phyloP scores from a whole-genome alignment of 78 protist species.

The Trichosphaerium sp. region DNA sequence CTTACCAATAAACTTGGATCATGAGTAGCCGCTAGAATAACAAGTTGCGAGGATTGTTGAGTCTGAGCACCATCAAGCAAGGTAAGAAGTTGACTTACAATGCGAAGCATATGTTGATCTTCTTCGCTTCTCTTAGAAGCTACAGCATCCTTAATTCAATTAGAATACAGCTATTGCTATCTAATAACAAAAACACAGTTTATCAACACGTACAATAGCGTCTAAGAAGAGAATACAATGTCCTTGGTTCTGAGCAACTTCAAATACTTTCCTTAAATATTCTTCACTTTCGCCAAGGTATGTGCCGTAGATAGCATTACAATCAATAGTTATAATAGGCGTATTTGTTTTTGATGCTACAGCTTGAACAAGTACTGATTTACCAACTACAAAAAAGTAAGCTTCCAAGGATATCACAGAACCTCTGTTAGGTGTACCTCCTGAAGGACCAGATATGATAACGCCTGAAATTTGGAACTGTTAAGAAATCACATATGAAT shows the following conservation, averaged over 20 bases:
- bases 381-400: no score
- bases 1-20: no score
- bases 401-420: no score
- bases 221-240: slow-evolving; percentile 34
- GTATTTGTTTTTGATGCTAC: no score
- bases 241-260: not conserved
- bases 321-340: no score
- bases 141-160: slow-evolving; percentile 9
- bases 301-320: slow-evolving; percentile 18
- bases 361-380: no score
- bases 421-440: no score
- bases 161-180: not conserved
- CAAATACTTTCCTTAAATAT: slow-evolving; percentile 12
- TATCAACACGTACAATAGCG: slow-evolving; percentile 11
- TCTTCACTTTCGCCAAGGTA: slow-evolving; percentile 52
- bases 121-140: slow-evolving; percentile 33
- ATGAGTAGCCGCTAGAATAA: slow-evolving; percentile 57
- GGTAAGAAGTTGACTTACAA: slow-evolving; percentile 36
- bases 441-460: no score
- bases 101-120: slow-evolving; percentile 15
- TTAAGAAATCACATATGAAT: no score
- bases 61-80: slow-evolving; percentile 23
- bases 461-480: no score
- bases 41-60: not conserved
- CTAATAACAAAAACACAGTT: not conserved